phyloP scores from a whole-genome alignment of 768 basidiomycete genomes.

The Trametes cingulata region DNA sequence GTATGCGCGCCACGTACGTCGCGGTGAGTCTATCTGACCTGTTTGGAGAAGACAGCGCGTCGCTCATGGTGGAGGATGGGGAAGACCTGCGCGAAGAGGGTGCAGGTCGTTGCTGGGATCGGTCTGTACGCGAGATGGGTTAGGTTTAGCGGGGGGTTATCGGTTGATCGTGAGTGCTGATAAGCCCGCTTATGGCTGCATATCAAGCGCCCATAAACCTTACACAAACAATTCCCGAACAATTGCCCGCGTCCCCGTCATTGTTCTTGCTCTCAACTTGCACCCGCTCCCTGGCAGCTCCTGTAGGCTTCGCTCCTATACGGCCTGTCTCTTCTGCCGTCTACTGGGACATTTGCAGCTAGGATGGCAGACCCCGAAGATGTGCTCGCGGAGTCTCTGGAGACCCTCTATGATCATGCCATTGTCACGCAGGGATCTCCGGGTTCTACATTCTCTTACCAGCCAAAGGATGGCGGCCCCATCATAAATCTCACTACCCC shows the following conservation, averaged over 20 bases:
- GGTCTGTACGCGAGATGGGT: background rate
- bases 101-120: background rate
- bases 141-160: background rate
- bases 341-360: background rate
- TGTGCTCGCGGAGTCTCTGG: constrained; percentile 63
- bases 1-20: background rate
- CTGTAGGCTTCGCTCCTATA: background rate
- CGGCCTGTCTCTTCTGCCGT: background rate
- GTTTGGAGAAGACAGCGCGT: constrained; percentile 14
- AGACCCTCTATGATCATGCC: constrained; percentile 58
- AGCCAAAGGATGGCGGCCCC: background rate
- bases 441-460: constrained; percentile 54
- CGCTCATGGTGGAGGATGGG: constrained; percentile 8
- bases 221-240: constrained; percentile 5
- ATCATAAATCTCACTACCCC: constrained; percentile 56
- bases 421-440: constrained; percentile 62
- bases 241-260: background rate
- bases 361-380: constrained; percentile 54
- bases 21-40: constrained; percentile 1
- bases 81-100: background rate
- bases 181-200: background rate
- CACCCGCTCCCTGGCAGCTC: background rate
- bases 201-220: background rate
- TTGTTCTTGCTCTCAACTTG: background rate
- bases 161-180: background rate